Base-by-base conservation (phyloP, 208 protist species). In the Trypanosoma theileri region DNA sequence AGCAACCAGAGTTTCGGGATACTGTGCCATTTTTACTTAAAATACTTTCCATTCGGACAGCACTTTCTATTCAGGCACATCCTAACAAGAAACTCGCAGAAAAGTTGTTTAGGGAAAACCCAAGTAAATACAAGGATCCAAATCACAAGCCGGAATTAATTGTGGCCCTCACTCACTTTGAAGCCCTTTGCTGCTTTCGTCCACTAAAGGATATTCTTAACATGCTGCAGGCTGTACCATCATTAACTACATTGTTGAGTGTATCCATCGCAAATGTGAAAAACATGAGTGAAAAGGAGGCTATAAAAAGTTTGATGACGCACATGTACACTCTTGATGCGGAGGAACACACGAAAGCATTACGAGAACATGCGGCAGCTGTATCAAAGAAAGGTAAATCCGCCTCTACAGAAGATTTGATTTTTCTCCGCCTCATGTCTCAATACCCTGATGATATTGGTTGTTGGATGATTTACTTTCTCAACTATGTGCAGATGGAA, bases 101-200 rank as follows among this genome's bases (percentile, higher is more conserved):
- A 69, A 55, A 89, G 52, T 86, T 99, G 28, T 92, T 97, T 69
- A 60, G 65, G 3, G 75, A 80, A n/a, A 78, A 93, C 42, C 94
- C 98, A 6, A 75, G 95, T 35, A 91, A 98, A 59, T 99, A 99
- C 84, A 96, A 94, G 66, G 98, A 99, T 80, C 84, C 84, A 55
- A 99, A 99, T 82, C 98, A 99, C 84, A 99, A 99, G 85, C 98
- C 98, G 10, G 98, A 99, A 79, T 87, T 98, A 46, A 89, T 95
- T 58, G 83, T 97, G 41, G 97, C 97, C 7, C 70, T 99, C 19
- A 99, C 96, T 24, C 77, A 80, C 8, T 97, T 98, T 70, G 86
- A 98, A 61, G 94, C 93, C 7, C 86, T 99, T 17, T 99, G 96
- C 73, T 97, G 98, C 48, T 99, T 99, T 81, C 94, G 98, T 40